These are phyloP conservation scores for Salisapilia sapeloensis DNA, from an alignment of 352 stramenopile species.

Conservation along the genomic window DNA sequence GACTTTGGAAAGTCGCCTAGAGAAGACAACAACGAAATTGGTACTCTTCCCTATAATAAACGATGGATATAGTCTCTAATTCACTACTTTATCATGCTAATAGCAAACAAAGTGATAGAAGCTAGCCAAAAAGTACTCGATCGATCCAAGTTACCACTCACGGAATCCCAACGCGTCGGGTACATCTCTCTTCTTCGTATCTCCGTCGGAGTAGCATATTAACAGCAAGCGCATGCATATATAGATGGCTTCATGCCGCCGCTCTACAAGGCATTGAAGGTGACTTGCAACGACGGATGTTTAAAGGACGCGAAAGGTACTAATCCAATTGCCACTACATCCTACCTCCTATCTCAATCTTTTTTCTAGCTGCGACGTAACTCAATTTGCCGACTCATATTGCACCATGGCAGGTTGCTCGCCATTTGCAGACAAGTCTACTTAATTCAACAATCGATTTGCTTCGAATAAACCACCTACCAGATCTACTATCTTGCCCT, in stretches of 20 bases:
- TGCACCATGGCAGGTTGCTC: constrained; percentile 75
- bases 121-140: constrained; percentile 34
- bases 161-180: constrained; percentile 56
- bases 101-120: too few relatives aligned
- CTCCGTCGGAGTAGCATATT: background rate
- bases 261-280: constrained; percentile 40
- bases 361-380: constrained; percentile 51
- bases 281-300: constrained; percentile 69
- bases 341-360: constrained; percentile 2
- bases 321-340: background rate
- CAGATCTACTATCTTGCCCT: too few relatives aligned
- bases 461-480: too few relatives aligned
- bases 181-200: constrained; percentile 4
- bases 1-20: constrained; percentile 48
- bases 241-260: constrained; percentile 59
- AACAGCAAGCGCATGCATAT: background rate
- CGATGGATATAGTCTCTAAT: constrained; percentile 11
- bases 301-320: constrained; percentile 62
- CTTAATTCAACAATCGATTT: too few relatives aligned
- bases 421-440: constrained; percentile 75
- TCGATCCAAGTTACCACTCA: too few relatives aligned
- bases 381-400: constrained; percentile 69
- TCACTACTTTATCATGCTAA: too few relatives aligned
- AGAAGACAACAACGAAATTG: constrained; percentile 33
- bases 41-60: constrained; percentile 5